phyloP scores from a whole-genome alignment of 2,329 filamentous ascomycete genomes.

The Diaporthe citriasiana region DNA sequence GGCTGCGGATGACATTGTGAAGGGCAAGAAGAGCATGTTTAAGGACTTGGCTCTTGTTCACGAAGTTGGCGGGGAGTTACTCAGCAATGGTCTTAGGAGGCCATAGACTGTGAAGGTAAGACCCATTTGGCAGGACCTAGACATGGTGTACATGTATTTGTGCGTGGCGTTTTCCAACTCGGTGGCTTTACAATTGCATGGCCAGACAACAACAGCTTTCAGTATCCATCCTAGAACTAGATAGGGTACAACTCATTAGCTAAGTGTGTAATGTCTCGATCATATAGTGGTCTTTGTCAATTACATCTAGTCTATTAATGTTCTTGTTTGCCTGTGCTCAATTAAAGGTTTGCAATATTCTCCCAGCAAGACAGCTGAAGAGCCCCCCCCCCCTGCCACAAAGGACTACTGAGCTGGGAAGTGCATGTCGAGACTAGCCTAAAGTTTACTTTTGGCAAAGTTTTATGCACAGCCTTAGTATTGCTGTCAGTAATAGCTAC shows the following conservation, averaged over 20 bases:
- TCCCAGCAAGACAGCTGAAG: not conserved
- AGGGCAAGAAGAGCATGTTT: conserved; percentile 69
- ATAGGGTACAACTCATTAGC: not conserved
- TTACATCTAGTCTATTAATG: not conserved
- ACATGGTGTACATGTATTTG: too few species aligned
- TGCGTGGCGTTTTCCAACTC: not conserved
- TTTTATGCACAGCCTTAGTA: too few species aligned
- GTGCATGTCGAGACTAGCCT: too few species aligned
- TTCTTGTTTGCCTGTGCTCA: not conserved
- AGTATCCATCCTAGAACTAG: not conserved
- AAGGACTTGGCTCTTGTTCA: conserved; percentile 69
- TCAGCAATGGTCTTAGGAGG: conserved; percentile 64
- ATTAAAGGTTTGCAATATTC: not conserved
- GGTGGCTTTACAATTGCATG: not conserved
- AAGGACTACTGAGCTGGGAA: not conserved
- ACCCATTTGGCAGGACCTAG: not conserved
- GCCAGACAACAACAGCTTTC: not conserved
- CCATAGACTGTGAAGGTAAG: conserved; percentile 36
- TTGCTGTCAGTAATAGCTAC: too few species aligned
- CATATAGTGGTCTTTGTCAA: not conserved
- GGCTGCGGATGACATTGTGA: conserved; percentile 78
- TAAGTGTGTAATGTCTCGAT: not conserved
- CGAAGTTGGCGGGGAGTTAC: conserved; percentile 66
- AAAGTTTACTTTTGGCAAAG: too few species aligned
- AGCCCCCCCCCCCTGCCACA: not conserved